A percentile compares a stretch with the other conserved stretches of the same genome.
These are phyloP conservation scores for Pyrenopolyporus hunteri DNA, from an alignment of 495 filamentous ascomycete genomes.

Conservation along the genomic window DNA sequence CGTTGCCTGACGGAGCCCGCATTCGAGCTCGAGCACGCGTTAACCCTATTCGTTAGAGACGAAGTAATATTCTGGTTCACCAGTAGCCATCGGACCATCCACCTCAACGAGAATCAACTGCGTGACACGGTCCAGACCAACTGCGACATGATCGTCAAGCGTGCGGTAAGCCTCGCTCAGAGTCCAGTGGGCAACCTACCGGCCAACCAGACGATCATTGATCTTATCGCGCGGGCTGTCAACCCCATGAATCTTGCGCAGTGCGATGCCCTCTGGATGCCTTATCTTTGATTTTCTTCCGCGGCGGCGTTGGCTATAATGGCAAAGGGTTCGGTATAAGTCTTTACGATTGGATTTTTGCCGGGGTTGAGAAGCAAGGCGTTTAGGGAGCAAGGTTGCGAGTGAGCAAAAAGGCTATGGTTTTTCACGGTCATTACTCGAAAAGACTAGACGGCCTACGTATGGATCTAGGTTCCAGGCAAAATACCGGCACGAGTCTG, in stretches of 20 bases:
- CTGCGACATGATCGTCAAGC: conserved; percentile 87
- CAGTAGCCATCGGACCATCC: conserved; percentile 67
- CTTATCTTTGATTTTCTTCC: conserved; percentile 72
- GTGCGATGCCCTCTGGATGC: conserved; percentile 96
- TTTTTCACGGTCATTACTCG: no score
- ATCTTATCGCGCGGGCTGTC: conserved; percentile 82
- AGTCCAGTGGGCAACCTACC: conserved; percentile 71
- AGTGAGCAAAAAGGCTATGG: no score
- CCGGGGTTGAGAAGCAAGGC: no score
- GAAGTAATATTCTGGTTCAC: conserved; percentile 99
- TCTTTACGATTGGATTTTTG: no score
- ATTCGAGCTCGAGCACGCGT: conserved; percentile 86
- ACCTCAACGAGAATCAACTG: conserved; percentile 70
- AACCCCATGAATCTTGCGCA: conserved; percentile 83
- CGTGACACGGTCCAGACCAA: conserved; percentile 88
- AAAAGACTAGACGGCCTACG: no score
- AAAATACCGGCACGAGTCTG: no score
- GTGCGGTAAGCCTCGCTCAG: conserved; percentile 79
- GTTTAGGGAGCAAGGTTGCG: no score
- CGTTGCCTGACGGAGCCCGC: conserved; percentile 93
- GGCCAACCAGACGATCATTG: conserved; percentile 95
- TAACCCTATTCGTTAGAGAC: conserved; percentile 92
- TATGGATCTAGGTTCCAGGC: no score
- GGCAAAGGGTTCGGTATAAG: no score
- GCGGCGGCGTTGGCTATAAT: no score